These are phyloP conservation scores for Quercus tomentella DNA, from an alignment of 331 rosid genomes.

Conservation along the genomic window DNA sequence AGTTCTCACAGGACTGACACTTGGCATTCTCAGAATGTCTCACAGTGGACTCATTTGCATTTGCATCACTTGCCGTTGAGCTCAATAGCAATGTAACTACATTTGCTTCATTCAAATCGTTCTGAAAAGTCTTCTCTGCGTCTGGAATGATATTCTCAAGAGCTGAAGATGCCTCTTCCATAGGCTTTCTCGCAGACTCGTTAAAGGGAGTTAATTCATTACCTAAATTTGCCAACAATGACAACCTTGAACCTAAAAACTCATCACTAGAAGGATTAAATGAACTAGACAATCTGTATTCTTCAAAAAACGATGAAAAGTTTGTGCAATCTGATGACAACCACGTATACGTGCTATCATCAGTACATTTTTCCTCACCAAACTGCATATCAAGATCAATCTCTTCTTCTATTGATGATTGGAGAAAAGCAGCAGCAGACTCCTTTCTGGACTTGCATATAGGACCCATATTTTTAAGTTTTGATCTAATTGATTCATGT, in stretches of 20 bases:
- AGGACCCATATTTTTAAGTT: slow-evolving; percentile 1
- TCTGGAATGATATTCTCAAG: background rate
- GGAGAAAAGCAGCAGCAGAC: background rate
- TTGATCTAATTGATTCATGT: slow-evolving; percentile 2
- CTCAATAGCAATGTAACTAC: background rate
- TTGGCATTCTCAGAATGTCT: slow-evolving; percentile 4
- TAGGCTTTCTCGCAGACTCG: background rate
- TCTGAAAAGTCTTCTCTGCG: background rate
- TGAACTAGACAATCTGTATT: background rate
- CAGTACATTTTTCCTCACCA: background rate
- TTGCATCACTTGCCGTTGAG: background rate
- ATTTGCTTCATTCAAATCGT: background rate
- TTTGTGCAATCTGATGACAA: slow-evolving; percentile 7
- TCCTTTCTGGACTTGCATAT: slow-evolving; percentile 14
- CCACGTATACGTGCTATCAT: background rate
- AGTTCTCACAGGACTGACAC: background rate
- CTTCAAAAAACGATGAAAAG: background rate
- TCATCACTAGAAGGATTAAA: slow-evolving; percentile 1
- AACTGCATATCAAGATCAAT: slow-evolving; percentile 6
- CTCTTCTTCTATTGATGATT: background rate
- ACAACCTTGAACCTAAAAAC: slow-evolving; percentile 26
- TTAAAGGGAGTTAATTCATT: background rate
- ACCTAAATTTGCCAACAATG: slow-evolving; percentile 10
- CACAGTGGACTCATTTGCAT: background rate
- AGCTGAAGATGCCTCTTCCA: background rate